Percentiles rank a stretch among this genome's conserved stretches.
Evolutionary conservation across 306 rosid genomes (phyloP).

Genomic region (Nissolia schottii): DNA sequence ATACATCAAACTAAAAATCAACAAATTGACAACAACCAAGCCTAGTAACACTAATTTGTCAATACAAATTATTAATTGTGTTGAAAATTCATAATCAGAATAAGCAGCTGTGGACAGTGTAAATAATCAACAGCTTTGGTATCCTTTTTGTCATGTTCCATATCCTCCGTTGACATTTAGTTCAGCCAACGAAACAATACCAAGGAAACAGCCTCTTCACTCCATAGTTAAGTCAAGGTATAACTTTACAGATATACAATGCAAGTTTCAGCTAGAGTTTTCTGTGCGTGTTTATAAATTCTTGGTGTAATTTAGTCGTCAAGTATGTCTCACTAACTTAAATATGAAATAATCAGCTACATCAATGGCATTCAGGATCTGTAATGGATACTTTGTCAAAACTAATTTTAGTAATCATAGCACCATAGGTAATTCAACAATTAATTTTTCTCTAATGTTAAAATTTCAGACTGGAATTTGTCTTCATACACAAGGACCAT

Average conservation of each 20-base stretch:
- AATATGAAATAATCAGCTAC: background rate
- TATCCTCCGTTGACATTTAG: constrained; percentile 6
- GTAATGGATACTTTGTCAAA: background rate
- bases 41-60: background rate
- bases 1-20: background rate
- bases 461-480: constrained; percentile 2
- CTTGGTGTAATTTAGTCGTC: background rate
- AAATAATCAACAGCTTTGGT: background rate
- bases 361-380: background rate
- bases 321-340: background rate
- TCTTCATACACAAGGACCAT: background rate
- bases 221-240: constrained; percentile 1
- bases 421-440: background rate
- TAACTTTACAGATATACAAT: background rate
- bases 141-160: background rate
- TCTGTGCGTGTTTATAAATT: too few relatives aligned
- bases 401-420: background rate
- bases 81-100: constrained; percentile 15
- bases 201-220: background rate
- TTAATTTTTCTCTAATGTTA: background rate
- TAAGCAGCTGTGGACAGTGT: background rate
- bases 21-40: background rate
- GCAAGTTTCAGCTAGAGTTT: background rate
- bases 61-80: background rate
- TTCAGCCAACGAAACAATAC: constrained; percentile 2